Base-by-base conservation (phyloP, 2,329 filamentous ascomycete species). In the Helotiales sp. region DNA sequence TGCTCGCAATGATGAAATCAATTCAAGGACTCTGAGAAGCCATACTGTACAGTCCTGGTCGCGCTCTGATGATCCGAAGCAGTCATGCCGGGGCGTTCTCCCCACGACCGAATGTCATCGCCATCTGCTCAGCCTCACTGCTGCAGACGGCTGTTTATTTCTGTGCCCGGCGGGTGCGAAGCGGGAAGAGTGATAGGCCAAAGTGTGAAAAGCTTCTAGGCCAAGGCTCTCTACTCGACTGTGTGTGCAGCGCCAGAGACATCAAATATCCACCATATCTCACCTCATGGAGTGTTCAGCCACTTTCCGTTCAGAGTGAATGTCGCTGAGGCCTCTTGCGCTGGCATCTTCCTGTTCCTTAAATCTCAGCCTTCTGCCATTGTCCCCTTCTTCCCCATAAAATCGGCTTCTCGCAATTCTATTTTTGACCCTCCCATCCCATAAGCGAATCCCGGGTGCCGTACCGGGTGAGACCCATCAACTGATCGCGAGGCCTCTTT, bases 401-500 rank as follows among this genome's bases (percentile, higher is more conserved):
- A 27, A 17, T 49, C 50, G 36, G 25, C 8, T 40, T 24, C 17
- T n/a, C 5, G 29, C 22, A 42, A 19, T 54, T 46, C 51, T 54
- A 54, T 54, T 54, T 53, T 59, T 29, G 34, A 22, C 33, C 10
- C 29, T 27, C 22, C 42, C 4, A 24, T n/a, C 31, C 29, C 15
- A 31, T 33, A 40, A 58, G 46, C 56, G 52, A 59, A 36, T 19
- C 48, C 52, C 27, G 55, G 40, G 19, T 9, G 40, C 40, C 27
- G n/a, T n/a, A n/a, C n/a, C 48, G 54, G 38, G 49, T 54, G 52
- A 54, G 56, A 59, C 57, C 52, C 57, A 50, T 57, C 54, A 47
- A 13, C 9, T 27, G 31, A 47, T 40, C 33, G 27, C 25, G 44
- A 12, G 19, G 42, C n/a, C 36, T 9, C 8, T 46, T 29, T 50